Conservation (phyloP, 2,329 filamentous ascomycete species). For the Exophiala mesophila region DNA sequence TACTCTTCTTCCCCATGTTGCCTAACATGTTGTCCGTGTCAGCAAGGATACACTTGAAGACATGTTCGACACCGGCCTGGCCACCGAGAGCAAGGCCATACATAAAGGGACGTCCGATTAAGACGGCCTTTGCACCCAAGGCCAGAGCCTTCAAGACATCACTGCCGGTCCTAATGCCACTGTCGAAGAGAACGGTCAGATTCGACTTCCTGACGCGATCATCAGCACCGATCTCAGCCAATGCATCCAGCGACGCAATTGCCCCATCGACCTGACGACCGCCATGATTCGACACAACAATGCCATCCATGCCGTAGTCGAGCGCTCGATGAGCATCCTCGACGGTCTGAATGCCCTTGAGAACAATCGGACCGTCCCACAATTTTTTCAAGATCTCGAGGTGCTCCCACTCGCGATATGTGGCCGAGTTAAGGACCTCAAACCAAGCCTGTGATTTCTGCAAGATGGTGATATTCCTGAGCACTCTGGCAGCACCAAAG, state of each 20-base stretch:
- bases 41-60: constrained; percentile 46
- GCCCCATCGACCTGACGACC: constrained; percentile 49
- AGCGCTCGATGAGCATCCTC: constrained; percentile 45
- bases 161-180: constrained; percentile 45
- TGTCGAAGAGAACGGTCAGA: constrained; percentile 48
- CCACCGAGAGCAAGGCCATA: constrained; percentile 54
- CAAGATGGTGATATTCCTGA: constrained; percentile 20
- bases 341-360: constrained; percentile 55
- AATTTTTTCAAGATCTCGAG: constrained; percentile 51
- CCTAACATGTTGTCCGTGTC: constrained; percentile 35
- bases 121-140: constrained; percentile 54
- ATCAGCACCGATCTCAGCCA: constrained; percentile 57
- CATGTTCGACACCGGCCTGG: constrained; percentile 49
- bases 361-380: constrained; percentile 60
- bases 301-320: constrained; percentile 44
- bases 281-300: constrained; percentile 52
- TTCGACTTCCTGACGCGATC: constrained; percentile 30
- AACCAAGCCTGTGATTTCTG: constrained; percentile 40
- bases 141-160: constrained; percentile 50
- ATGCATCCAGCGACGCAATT: constrained; percentile 48
- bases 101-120: constrained; percentile 54
- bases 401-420: constrained; percentile 56
- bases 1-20: constrained; percentile 25
- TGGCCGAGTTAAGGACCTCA: constrained; percentile 48
- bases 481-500: constrained; percentile 23